phyloP scores from a whole-genome alignment of 169 alveolate genomes.

The Plasmodium gaboni region DNA sequence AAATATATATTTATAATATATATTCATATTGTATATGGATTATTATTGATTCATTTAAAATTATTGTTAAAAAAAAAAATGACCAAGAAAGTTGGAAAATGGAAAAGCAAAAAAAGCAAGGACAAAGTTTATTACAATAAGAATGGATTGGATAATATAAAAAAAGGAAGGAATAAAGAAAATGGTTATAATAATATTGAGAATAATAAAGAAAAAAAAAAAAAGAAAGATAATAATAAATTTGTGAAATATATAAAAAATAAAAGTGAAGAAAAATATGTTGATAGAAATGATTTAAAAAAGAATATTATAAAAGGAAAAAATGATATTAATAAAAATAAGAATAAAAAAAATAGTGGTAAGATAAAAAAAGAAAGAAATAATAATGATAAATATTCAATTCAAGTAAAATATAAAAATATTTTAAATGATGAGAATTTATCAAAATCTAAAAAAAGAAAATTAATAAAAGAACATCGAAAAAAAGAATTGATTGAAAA shows the following conservation, averaged over 20 bases:
- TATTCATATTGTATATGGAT: too few species aligned
- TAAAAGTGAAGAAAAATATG: background rate
- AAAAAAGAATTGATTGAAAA: constrained; percentile 48
- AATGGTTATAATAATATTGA: background rate
- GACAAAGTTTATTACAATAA: background rate
- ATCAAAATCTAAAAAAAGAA: constrained; percentile 68
- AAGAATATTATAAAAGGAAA: background rate
- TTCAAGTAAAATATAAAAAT: constrained; percentile 29
- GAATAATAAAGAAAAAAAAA: constrained; percentile 22
- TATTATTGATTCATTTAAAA: background rate
- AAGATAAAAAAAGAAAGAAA: background rate
- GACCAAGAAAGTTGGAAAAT: constrained; percentile 18
- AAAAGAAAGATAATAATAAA: constrained; percentile 18
- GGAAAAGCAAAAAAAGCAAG: constrained; percentile 21
- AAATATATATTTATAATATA: too few species aligned
- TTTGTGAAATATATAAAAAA: background rate
- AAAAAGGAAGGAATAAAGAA: background rate
- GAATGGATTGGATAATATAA: background rate
- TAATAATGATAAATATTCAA: background rate
- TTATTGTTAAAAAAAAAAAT: constrained; percentile 12
- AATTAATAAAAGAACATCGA: constrained; percentile 57
- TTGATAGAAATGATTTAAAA: too few species aligned
- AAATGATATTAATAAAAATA: background rate
- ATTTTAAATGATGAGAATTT: constrained; percentile 70
- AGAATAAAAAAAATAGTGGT: background rate